These are phyloP conservation scores for Sarcodon aspratus DNA, from an alignment of 768 basidiomycete genomes.

Conservation along the genomic window DNA sequence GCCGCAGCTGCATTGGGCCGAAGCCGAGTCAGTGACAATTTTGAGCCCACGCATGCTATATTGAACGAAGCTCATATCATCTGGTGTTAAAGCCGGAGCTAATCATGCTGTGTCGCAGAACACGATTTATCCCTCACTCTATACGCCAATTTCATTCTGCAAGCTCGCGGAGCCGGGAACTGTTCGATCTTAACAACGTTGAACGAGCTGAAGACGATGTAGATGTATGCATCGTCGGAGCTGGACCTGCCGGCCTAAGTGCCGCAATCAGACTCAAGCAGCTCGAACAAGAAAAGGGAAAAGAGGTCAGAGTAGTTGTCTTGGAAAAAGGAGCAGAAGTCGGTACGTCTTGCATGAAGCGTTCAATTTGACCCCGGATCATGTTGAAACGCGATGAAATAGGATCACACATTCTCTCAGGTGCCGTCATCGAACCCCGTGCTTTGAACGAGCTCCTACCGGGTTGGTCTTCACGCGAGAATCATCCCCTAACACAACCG, in stretches of 20 bases:
- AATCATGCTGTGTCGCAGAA: neutral
- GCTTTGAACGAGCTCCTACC: constrained; percentile 89
- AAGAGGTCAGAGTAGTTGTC: constrained; percentile 83
- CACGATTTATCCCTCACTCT: neutral
- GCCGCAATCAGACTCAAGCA: constrained; percentile 97
- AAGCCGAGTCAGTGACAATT: too few relatives aligned
- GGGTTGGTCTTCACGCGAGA: constrained; percentile 54
- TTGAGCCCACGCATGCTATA: too few relatives aligned
- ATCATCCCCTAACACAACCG: constrained; percentile 73
- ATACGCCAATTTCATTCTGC: constrained; percentile 16
- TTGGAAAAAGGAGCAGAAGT: constrained; percentile 93
- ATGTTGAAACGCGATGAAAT: neutral
- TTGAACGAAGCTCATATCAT: too few relatives aligned
- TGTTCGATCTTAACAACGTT: constrained; percentile 45
- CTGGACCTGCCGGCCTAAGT: constrained; percentile 87
- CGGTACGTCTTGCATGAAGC: constrained; percentile 39
- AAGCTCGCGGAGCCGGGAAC: constrained; percentile 17
- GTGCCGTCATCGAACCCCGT: constrained; percentile 88
- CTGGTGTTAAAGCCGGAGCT: neutral
- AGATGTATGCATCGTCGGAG: constrained; percentile 96
- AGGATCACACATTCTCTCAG: constrained; percentile 94
- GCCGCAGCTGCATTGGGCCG: too few relatives aligned
- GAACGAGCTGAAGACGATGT: constrained; percentile 87
- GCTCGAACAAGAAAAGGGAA: constrained; percentile 68
- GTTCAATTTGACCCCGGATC: neutral